Evolutionary conservation across 306 rosid species (phyloP).

Genomic region (Inga laurina): DNA sequence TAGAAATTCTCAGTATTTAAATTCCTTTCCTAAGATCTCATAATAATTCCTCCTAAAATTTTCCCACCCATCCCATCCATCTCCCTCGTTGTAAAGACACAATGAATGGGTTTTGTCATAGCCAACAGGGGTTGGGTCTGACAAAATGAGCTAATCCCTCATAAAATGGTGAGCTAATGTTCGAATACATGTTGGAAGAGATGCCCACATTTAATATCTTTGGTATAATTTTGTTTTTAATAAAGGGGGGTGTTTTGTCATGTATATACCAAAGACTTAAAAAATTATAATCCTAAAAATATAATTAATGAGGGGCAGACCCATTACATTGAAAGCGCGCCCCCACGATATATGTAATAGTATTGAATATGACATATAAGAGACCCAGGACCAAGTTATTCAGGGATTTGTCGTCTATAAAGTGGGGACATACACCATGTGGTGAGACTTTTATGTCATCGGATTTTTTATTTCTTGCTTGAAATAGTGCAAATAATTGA

Average conservation of each 20-base stretch:
- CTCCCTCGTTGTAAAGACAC: too few relatives aligned
- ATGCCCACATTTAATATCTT: too few relatives aligned
- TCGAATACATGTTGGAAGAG: accelerated
- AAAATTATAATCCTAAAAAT: background rate
- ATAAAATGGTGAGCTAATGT: accelerated
- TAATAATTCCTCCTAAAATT: too few relatives aligned
- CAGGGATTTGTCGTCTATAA: background rate
- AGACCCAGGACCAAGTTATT: background rate
- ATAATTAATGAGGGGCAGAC: background rate
- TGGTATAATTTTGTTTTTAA: too few relatives aligned
- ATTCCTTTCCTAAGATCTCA: too few relatives aligned
- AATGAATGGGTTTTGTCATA: too few relatives aligned
- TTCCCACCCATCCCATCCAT: too few relatives aligned
- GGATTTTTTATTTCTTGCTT: too few relatives aligned
- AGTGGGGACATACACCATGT: background rate
- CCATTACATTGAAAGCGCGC: background rate
- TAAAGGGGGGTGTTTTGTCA: too few relatives aligned
- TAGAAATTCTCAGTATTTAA: too few relatives aligned
- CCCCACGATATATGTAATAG: background rate
- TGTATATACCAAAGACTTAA: background rate
- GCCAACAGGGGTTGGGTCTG: too few relatives aligned
- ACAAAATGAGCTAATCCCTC: too few relatives aligned
- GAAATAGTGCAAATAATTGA: background rate
- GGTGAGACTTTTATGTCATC: background rate
- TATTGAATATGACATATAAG: background rate